These are phyloP conservation scores for Paraglomus brasilianum DNA, from an alignment of 192 early-diverging fungal genomes.

Conservation along the genomic window DNA sequence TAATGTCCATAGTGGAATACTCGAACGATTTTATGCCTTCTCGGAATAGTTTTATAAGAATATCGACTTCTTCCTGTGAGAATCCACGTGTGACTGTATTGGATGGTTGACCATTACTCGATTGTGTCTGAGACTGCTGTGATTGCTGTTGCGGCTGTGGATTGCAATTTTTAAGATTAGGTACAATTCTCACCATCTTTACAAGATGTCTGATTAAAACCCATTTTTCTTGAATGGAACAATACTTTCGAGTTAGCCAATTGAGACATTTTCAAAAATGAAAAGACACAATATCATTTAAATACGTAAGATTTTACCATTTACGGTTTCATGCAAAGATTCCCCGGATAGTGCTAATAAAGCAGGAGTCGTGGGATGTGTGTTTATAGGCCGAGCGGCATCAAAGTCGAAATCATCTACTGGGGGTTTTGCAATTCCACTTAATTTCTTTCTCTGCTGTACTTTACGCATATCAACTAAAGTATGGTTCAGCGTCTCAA, in stretches of 20 bases:
- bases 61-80: constrained; percentile 67
- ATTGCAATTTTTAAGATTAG: constrained; percentile 73
- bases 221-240: constrained; percentile 63
- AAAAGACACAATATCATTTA: not conserved
- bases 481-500: constrained; percentile 62
- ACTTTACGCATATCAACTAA: constrained; percentile 63
- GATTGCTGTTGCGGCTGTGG: constrained; percentile 47
- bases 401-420: constrained; percentile 60
- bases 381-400: constrained; percentile 53
- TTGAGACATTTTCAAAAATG: not conserved
- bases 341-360: constrained; percentile 32
- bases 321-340: constrained; percentile 64
- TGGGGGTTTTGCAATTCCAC: constrained; percentile 21
- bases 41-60: constrained; percentile 69
- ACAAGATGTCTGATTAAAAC: constrained; percentile 89
- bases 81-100: constrained; percentile 63
- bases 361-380: constrained; percentile 31
- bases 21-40: constrained; percentile 84
- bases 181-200: constrained; percentile 80
- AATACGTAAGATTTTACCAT: constrained; percentile 49
- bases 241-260: not conserved
- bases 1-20: constrained; percentile 67
- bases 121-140: not conserved
- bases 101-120: constrained; percentile 36
- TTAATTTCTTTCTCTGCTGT: constrained; percentile 51